Base-by-base conservation (phyloP, 768 basidiomycete species). In the Boletus pseudopeckii region DNA sequence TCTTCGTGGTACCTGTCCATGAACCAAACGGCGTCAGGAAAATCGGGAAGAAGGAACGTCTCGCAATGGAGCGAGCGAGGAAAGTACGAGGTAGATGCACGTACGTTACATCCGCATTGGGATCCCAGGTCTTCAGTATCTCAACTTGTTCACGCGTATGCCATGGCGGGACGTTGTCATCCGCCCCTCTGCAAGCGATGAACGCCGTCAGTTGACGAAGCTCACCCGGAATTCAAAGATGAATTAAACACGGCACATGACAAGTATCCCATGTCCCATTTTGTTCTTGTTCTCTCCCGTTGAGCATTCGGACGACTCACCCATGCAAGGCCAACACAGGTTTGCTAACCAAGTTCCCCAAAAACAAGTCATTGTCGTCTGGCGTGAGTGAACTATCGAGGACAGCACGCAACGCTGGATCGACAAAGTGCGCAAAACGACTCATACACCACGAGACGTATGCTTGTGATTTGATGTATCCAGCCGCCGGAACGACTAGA, bases 141-240 rank as follows among this genome's bases (percentile, higher is more conserved):
- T 77, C 75, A 4, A 88, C 74, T 11, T 80, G 73, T 65, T 86
- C 84, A 20, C 93, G 79, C 3, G 84, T 82, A 59, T 96, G 92
- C 83, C 91, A 90, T 0, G 84, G 80, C 2, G 93, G 92, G 4
- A 97, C 94, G 56, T 97, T 95, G 37, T 85, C 82, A 64, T 97
- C 94, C 36, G 75, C 75, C 3, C 87, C 88, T 18, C 89, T 90
- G 59, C 34, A 46, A n/a, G 9, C 10, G 24, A 45, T 8, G 7
- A 18, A 30, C 17, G 51, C 26, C n/a, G 33, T 45, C 33, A 51
- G 36, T 20, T 40, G 24, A 32, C 10, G 30, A 37, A 28, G n/a
- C 32, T 11, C 11, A 15, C 14, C 17, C 18, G 20, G 17, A 40
- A 40, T 39, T 22, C 36, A 0, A 33, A 43, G 24, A 36, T 11